Base-by-base conservation (phyloP, 2,329 filamentous ascomycete genomes). In the Fusarium sp. region DNA sequence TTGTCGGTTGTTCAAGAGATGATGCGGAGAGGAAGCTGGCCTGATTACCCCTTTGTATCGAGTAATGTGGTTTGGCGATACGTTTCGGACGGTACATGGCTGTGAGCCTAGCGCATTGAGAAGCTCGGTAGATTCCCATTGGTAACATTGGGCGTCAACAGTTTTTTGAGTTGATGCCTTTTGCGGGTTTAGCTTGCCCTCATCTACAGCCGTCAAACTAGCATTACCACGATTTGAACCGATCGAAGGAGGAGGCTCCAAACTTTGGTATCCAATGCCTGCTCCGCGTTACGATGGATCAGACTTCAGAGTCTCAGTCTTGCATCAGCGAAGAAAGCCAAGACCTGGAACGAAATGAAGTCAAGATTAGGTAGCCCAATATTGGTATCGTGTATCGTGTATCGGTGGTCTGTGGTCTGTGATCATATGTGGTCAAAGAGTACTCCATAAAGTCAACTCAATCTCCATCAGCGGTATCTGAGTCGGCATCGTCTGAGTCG, bases 41-140 rank as follows among this genome's bases (percentile, higher is more conserved):
- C 21, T 48, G 38, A 62, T 45, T 63, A 63, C 60, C 60, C 60
- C 58, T 63, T 63, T 46, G 60, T 57, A 63, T 51, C 58, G 51
- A 63, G 60, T 63, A 63, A 63, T 58, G 40, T 38, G 40, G 44
- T 49, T 38, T 42, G 40, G 45, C 28, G 50, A 62, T 57, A 57
- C 30, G 58, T 50, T 45, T 50, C 24, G 17, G 21, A 63, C 40
- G 58, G 60, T 38, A 63, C 50, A 62, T 62, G 56, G 40, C 39
- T 40, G 20, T 20, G 32, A 52, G 50, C 46, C 51, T 28, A 63
- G 60, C 57, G 39, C 24, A 23, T 57, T 44, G 44, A 50, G 34
- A 56, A 51, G 28, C 51, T 63, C 51, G 58, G 59, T 46, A 63
- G 59, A 57, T 58, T 58, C 38, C 44, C 44, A 55, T 56, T 62